Evolutionary conservation across 208 protist genomes (phyloP), one percentile per base, ranked within the genome.

Genomic region (Polymyxa betae): DNA sequence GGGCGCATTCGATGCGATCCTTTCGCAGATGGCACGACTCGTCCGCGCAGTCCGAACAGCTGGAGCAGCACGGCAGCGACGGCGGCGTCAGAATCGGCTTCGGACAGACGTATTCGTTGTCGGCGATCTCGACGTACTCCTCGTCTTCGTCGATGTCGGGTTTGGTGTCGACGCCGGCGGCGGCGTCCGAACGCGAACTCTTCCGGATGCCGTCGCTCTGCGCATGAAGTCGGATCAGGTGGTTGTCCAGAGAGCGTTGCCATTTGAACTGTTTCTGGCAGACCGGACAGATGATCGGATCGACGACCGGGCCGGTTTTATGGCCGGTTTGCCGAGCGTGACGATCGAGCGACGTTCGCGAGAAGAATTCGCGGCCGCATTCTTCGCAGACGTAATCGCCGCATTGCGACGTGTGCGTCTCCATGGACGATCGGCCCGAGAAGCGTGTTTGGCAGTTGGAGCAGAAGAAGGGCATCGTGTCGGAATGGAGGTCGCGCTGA

Each of bases 341-440:
- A 16, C 29, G 16, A 16, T 66, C 54, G 20, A 66, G 54, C 16
- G 54, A 16, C 16, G 16, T 16, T 66, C 54, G 54, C 29, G 54
- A 66, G 29, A 66, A 66, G 54, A 66, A 66, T 32, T 66, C 54
- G 54, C 54, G 54, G 29, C 54, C 54, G 54, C 54, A 66, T 29
- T 66, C 54, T 66, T 66, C 54, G 29, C 54, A 66, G 54, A 29
- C 29, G 29, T 66, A 29, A 29, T 66, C 54, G 20, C 16, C 29
- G 54, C 54, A 66, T 16, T 32, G 29, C 16, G 16, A 32, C 54
- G 54, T 29, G 29, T 66, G 54, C 54, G 54, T 32, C 29, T 66
- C 54, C 54, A 66, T 32, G 54, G 54, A 16, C 20, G 54, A 32
- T 32, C 54, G 54, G 29, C 54, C 29, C 20, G 54, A 66, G 54